Percentiles rank a stretch among this genome's conserved stretches.
Conservation (phyloP, 2,329 filamentous ascomycete species). For the Clarireedia hainanense region DNA sequence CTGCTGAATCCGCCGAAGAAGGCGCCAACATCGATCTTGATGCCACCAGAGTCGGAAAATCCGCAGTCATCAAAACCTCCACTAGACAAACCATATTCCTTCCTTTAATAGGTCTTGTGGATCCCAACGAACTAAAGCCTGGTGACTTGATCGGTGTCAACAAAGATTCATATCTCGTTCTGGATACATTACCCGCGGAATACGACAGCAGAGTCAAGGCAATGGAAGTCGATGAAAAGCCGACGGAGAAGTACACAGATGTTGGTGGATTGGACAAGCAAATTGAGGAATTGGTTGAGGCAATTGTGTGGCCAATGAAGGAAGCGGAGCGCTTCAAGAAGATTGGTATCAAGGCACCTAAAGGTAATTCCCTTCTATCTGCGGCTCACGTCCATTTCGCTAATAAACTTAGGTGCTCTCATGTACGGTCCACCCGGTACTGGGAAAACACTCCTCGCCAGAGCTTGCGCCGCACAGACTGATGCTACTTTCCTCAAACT, state of each 20-base stretch:
- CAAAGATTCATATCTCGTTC: conserved; percentile 95
- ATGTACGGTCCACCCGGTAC: conserved; percentile 96
- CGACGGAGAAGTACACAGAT: conserved; percentile 97
- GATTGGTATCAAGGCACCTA: conserved; percentile 98
- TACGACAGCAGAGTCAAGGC: conserved; percentile 99
- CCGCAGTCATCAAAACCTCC: conserved; percentile 98
- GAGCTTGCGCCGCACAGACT: conserved; percentile 94
- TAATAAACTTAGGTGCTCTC: conserved; percentile 60
- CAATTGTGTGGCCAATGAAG: conserved; percentile 99
- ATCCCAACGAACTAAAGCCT: conserved; percentile 90
- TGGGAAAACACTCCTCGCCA: conserved; percentile 83
- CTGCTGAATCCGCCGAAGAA: conserved; percentile 91
- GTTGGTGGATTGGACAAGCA: conserved; percentile 97
- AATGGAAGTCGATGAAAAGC: conserved; percentile 99
- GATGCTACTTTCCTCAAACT: conserved; percentile 98
- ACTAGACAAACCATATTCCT: conserved; percentile 98
- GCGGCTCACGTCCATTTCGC: not conserved
- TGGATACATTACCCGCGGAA: conserved; percentile 93
- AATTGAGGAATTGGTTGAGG: conserved; percentile 97
- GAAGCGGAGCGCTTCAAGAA: conserved; percentile 99
- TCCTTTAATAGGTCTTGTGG: conserved; percentile 91
- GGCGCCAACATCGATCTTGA: conserved; percentile 98
- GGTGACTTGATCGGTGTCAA: conserved; percentile 97
- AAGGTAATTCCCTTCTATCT: conserved; percentile 55
- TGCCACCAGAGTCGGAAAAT: conserved; percentile 93